Conservation (phyloP, 2,329 filamentous ascomycete species). For the Knufia fluminis region DNA sequence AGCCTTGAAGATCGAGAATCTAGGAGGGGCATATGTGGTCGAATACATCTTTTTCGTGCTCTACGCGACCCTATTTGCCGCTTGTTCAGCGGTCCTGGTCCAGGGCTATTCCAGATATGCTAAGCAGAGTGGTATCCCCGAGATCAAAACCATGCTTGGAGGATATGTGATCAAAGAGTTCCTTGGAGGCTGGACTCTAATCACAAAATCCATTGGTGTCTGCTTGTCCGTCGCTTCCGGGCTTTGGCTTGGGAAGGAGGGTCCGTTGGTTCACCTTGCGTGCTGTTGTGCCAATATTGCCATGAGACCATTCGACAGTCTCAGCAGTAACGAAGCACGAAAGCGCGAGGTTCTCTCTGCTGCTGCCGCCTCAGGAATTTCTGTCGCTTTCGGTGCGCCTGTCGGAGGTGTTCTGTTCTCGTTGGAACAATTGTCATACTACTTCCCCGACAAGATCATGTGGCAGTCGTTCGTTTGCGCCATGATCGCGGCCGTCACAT, state of each 20-base stretch:
- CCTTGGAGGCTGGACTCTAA: slow-evolving; percentile 75
- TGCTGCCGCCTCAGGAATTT: slow-evolving; percentile 84
- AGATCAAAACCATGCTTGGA: slow-evolving; percentile 93
- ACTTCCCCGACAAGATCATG: slow-evolving; percentile 99
- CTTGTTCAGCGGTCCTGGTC: slow-evolving; percentile 68
- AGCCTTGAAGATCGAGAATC: slow-evolving; percentile 57
- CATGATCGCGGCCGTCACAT: slow-evolving; percentile 92
- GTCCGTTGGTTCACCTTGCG: slow-evolving; percentile 87
- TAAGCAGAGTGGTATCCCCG: slow-evolving; percentile 90
- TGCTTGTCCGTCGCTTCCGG: slow-evolving; percentile 87
- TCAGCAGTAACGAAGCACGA: slow-evolving; percentile 83
- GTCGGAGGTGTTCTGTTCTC: slow-evolving; percentile 93
- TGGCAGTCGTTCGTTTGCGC: slow-evolving; percentile 99
- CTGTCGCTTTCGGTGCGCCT: slow-evolving; percentile 85
- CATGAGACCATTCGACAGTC: slow-evolving; percentile 74
- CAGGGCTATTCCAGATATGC: slow-evolving; percentile 78
- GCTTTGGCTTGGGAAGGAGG: slow-evolving; percentile 95
- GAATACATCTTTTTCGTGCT: slow-evolving; percentile 80
- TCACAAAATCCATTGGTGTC: slow-evolving; percentile 81
- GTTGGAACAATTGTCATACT: slow-evolving; percentile 94
- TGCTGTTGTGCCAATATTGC: slow-evolving; percentile 94
- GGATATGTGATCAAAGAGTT: slow-evolving; percentile 88
- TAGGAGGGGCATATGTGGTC: slow-evolving; percentile 65
- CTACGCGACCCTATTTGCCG: slow-evolving; percentile 76
- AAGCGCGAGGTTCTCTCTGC: slow-evolving; percentile 91